Base-by-base conservation (phyloP, 108 stramenopile species). In the Licmophora abbreviata region DNA sequence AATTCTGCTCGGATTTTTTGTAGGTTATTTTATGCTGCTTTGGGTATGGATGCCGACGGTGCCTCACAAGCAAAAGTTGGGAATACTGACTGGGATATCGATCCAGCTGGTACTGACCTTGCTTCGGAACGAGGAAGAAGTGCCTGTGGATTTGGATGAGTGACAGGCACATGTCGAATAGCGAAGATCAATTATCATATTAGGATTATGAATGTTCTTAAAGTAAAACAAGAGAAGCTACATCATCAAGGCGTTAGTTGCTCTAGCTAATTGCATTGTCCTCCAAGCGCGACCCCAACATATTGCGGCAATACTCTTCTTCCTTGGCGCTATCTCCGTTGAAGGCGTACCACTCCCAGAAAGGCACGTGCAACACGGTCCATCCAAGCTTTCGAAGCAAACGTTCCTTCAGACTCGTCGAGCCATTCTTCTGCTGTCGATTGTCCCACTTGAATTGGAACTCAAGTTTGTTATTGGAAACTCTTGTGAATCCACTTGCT, bases 1-100 rank as follows among this genome's bases (percentile, higher is more conserved):
- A n/a, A 94, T 96, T 52, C 48, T 75, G 29, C 48, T 93, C 48
- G 95, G 95, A 32, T 92, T 85, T 57, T 89, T 94, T 68, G 77
- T 94, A 0, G 95, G 95, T 20, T 84, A 86, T 35, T 66, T 94
- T 25, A 90, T 94, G 83, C 59, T 96, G 26, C 65, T 94, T 37
- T 96, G 91, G 91, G 80, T 93, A 23, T 96, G 92, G 92, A 91
- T 92, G 77, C 85, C 83, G 5, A 75, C 85, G 10, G 86, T 94
- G 7, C 77, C 91, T 5, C 91, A 91, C 51, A 78, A 73, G 55
- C 95, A 94, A 66, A 96, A 94, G 59, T 45, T 92, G 15, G 95
- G 95, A 15, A 94, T 96, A 44, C 51, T 96, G 43, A 69, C 78
- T 11, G 95, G 95, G 4, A 88, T 94, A 35, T 68, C 66, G 17